Percentiles rank a stretch among this genome's conserved stretches.
Conservation (phyloP, 192 early-diverging fungal genomes). For the Backusella psychrophila region DNA sequence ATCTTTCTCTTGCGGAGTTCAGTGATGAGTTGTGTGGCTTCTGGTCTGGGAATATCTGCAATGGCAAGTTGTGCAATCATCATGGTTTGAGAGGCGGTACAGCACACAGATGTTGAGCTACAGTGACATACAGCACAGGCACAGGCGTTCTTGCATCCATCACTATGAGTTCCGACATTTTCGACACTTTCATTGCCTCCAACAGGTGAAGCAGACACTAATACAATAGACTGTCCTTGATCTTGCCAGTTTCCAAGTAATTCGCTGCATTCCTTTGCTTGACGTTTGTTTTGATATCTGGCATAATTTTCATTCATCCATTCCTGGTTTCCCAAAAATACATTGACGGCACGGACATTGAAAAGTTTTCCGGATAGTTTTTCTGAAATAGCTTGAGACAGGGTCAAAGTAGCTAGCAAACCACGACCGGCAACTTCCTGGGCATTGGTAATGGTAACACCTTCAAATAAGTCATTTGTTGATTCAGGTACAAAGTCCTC, state of each 20-base stretch:
- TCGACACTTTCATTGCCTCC: not conserved
- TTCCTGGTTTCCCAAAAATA: slow-evolving; percentile 59
- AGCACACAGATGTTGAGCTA: slow-evolving; percentile 17
- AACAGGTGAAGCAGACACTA: slow-evolving; percentile 47
- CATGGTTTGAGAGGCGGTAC: slow-evolving; percentile 29
- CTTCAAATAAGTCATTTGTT: slow-evolving; percentile 33
- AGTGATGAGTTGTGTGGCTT: slow-evolving; percentile 51
- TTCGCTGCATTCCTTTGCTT: slow-evolving; percentile 13
- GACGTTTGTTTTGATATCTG: slow-evolving; percentile 20
- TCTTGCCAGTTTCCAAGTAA: slow-evolving; percentile 50
- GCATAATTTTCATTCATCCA: slow-evolving; percentile 64
- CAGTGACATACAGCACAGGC: slow-evolving; percentile 39
- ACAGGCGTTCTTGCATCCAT: slow-evolving; percentile 28
- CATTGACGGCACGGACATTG: slow-evolving; percentile 39
- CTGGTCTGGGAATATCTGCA: slow-evolving; percentile 62
- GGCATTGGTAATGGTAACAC: slow-evolving; percentile 49
- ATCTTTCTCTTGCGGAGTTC: slow-evolving; percentile 50
- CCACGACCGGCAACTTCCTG: slow-evolving; percentile 68
- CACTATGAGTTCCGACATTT: not conserved
- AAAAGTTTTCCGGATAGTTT: slow-evolving; percentile 22
- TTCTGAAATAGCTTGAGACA: slow-evolving; percentile 25
- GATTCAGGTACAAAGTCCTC: slow-evolving; percentile 6
- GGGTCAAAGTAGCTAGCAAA: slow-evolving; percentile 43
- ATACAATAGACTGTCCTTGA: slow-evolving; percentile 56
- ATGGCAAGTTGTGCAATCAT: slow-evolving; percentile 48